These are phyloP conservation scores for Leucaena leucocephala DNA, from an alignment of 306 rosid genomes.

Conservation along the genomic window DNA sequence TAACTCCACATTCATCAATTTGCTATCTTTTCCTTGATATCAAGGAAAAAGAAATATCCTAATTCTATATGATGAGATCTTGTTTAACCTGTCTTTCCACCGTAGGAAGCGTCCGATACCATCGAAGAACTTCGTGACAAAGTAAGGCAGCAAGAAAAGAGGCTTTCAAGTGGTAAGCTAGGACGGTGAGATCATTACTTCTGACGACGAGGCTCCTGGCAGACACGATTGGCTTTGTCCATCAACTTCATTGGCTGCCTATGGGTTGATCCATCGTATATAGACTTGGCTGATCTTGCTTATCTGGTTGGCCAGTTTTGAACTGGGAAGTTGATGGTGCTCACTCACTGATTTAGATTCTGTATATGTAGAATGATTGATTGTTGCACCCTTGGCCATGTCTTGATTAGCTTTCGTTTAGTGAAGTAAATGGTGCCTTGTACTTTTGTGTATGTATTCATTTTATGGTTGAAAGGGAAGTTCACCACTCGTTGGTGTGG, in stretches of 20 bases:
- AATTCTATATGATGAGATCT: background rate
- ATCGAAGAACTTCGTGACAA: conserved; percentile 74
- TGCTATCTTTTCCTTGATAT: background rate
- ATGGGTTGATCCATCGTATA: conserved; percentile 7
- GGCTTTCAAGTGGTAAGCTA: conserved; percentile 4
- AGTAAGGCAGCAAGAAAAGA: conserved; percentile 58
- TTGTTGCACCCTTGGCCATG: background rate
- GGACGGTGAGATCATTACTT: background rate
- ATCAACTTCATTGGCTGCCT: conserved; percentile 27
- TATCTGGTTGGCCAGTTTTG: conserved; percentile 1
- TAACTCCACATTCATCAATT: background rate
- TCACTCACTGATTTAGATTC: background rate
- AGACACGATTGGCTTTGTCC: background rate
- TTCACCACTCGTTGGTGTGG: background rate
- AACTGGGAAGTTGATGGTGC: background rate
- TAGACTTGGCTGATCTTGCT: background rate
- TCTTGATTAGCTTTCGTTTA: background rate
- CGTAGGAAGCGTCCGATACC: conserved; percentile 80
- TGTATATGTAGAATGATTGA: background rate
- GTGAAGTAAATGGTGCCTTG: background rate
- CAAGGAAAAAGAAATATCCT: background rate
- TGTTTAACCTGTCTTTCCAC: conserved; percentile 5
- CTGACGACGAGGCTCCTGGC: background rate
- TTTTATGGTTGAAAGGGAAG: background rate
- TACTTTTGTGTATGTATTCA: background rate